Base-by-base conservation (phyloP, 257 asterid species). In the Solanum tarapatanum region DNA sequence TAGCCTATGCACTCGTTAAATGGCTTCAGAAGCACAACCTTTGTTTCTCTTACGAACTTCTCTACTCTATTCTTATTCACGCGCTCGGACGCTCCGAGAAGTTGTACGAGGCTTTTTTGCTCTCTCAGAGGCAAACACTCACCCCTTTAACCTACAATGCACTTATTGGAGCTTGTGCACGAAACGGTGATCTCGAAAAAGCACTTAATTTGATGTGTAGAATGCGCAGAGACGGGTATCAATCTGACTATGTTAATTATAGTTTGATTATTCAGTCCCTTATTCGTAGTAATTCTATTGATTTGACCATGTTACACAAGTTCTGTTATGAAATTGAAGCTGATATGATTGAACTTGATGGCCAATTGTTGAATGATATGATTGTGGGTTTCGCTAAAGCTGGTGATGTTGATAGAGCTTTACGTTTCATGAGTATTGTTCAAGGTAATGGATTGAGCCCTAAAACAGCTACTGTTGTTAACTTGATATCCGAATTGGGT, bases 141-240 rank as follows among this genome's bases (percentile, higher is more conserved):
- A 97, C 98, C 23, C 98, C 99, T 1, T 64, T 97, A 88, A 95
- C 99, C 9, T 97, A 95, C 87, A 97, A 97, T 43, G 99, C 99
- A 1, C 94, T 97, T 5, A 97, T 95, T 83, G 99, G 99, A 30
- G 99, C 99, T 2, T 97, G 98, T 73, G 99, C 99, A 8, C 93
- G 98, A 72, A 97, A 97, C 58, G 92, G 86, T 83, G 99, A 97
- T n/a, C 92, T 97, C 39, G 98, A 95, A 16, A 97, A 95, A 89
- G 99, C 99, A 13, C 87, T 97, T 87, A 92, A 90, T 91, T 90
- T 97, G 94, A 93, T 97, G 97, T 94, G 92, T 10, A 91, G 93
- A 85, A 97, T 97, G 99, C 92, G 98, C 76, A 88, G 93, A 64
- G 98, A 97, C 36, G 98, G 99, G 30, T 93, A 92, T 89, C 98